Conservation (phyloP, 305 asterid genomes). For the Ajuga reptans region DNA sequence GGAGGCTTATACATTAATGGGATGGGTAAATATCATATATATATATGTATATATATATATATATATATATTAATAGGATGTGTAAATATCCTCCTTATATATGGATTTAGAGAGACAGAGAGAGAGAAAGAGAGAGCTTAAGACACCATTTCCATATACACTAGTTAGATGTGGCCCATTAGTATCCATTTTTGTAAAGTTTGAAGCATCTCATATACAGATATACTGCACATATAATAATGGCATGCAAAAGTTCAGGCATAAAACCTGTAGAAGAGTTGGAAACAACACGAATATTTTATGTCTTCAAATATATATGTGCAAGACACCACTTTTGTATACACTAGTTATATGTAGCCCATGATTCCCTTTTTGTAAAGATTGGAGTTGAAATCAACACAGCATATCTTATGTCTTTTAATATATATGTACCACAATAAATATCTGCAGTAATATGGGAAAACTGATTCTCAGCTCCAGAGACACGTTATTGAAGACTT, state of each 20-base stretch:
- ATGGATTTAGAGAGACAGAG: not conserved
- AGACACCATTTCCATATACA: constrained; percentile 1
- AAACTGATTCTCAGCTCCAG: not conserved
- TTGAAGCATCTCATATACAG: constrained; percentile 5
- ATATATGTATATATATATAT: too few relatives aligned
- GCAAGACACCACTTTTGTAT: too few relatives aligned
- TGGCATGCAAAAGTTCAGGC: constrained; percentile 2
- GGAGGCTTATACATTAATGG: too few relatives aligned
- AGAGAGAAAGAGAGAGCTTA: not conserved
- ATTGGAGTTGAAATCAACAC: not conserved
- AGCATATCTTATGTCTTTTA: not conserved
- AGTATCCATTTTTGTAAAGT: constrained; percentile 1
- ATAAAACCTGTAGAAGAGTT: constrained; percentile 5
- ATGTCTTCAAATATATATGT: not conserved
- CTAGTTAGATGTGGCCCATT: not conserved
- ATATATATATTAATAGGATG: too few relatives aligned
- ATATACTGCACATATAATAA: not conserved
- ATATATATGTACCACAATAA: not conserved
- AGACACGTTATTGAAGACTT: not conserved
- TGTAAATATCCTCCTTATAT: too few relatives aligned
- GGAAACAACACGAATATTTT: not conserved
- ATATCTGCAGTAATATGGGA: not conserved
- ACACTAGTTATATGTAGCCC: too few relatives aligned
- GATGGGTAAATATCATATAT: too few relatives aligned
- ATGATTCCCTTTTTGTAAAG: too few relatives aligned